Percentiles rank a stretch among this genome's conserved stretches.
Evolutionary conservation across 2,329 filamentous ascomycete species (phyloP).

Genomic region (Bretziella fagacearum): DNA sequence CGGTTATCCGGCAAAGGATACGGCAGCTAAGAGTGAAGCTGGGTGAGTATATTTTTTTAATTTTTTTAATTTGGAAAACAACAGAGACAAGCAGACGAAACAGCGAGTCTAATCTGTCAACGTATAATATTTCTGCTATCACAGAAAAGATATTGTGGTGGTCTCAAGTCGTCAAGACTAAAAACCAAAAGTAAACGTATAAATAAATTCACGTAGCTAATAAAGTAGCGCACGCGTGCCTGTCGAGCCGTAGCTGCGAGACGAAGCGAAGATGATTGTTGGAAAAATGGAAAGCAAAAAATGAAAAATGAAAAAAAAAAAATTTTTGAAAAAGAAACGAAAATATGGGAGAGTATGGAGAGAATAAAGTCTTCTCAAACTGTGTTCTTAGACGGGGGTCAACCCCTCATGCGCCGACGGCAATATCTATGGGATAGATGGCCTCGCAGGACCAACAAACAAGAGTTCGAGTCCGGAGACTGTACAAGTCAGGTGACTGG

Average conservation of each 20-base stretch:
- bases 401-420: slow-evolving; percentile 12
- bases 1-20: slow-evolving; percentile 11
- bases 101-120: slow-evolving; percentile 4
- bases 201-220: slow-evolving; percentile 2
- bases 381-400: slow-evolving; percentile 12
- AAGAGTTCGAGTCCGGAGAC: neutral
- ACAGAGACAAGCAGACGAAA: slow-evolving; percentile 1
- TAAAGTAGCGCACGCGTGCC: neutral
- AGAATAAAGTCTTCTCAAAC: slow-evolving; percentile 6
- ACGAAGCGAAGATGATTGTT: neutral
- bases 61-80: neutral
- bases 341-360: neutral
- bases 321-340: neutral
- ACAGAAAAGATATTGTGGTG: too few species aligned
- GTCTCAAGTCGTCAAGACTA: too few species aligned
- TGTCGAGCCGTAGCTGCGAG: neutral
- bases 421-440: slow-evolving; percentile 1
- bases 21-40: neutral
- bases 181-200: neutral
- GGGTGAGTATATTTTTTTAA: too few species aligned
- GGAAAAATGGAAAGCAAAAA: neutral
- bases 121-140: slow-evolving; percentile 4
- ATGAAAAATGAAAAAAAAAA: neutral
- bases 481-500: neutral
- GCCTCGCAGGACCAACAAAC: slow-evolving; percentile 8